These are phyloP conservation scores for Lathyrus sativus DNA, from an alignment of 306 rosid species.

Conservation along the genomic window DNA sequence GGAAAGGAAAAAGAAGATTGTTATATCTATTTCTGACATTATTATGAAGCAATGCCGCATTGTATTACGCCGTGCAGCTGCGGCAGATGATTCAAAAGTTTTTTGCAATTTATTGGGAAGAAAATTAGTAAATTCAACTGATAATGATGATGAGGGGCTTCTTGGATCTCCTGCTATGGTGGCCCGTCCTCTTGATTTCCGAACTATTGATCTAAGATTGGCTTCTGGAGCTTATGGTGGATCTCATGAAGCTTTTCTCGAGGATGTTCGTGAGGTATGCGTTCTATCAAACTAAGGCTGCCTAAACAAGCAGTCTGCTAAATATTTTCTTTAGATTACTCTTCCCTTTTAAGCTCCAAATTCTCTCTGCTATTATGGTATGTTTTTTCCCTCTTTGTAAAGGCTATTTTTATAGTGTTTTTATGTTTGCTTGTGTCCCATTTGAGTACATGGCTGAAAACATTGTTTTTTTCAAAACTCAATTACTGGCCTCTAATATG, in stretches of 20 bases:
- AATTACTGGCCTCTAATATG: slow-evolving; percentile 16
- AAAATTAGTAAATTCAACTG: slow-evolving; percentile 79
- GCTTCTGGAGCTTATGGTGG: slow-evolving; percentile 90
- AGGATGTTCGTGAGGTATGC: slow-evolving; percentile 92
- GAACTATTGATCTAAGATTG: slow-evolving; percentile 91
- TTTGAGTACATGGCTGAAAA: slow-evolving; percentile 5
- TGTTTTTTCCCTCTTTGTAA: background rate
- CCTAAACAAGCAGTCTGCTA: slow-evolving; percentile 7
- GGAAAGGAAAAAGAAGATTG: slow-evolving; percentile 61
- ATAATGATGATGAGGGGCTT: slow-evolving; percentile 98
- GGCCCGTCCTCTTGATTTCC: slow-evolving; percentile 90
- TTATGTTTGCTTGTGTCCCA: slow-evolving; percentile 17
- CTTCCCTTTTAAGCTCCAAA: slow-evolving; percentile 2
- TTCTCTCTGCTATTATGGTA: slow-evolving; percentile 12
- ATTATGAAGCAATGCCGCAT: slow-evolving; percentile 89
- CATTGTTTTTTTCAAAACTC: slow-evolving; percentile 25
- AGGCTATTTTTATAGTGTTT: background rate
- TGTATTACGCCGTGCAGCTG: slow-evolving; percentile 84
- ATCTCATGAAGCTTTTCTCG: slow-evolving; percentile 84
- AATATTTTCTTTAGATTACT: background rate
- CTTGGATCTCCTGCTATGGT: slow-evolving; percentile 97
- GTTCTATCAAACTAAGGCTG: slow-evolving; percentile 33
- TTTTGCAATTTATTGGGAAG: slow-evolving; percentile 96
- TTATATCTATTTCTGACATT: slow-evolving; percentile 68
- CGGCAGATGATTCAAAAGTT: slow-evolving; percentile 82